phyloP scores from a whole-genome alignment of 345 rosid genomes.

The Linum lewisii region DNA sequence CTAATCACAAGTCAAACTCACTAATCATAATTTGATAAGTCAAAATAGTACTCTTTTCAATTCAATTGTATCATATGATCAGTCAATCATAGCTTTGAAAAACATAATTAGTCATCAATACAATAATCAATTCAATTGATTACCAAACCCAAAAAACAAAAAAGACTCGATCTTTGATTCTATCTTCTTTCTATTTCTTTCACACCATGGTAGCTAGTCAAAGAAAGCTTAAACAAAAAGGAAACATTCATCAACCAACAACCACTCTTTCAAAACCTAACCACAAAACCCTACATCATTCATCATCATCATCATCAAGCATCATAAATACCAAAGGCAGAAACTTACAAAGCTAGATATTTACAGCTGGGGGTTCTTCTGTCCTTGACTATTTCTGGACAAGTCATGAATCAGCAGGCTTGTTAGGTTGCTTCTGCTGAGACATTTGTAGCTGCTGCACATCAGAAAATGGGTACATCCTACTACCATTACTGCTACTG shows the following conservation, averaged over 20 bases:
- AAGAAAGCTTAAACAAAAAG: background rate
- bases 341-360: background rate
- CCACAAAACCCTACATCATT: background rate
- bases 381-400: background rate
- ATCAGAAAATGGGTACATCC: slow-evolving; percentile 14
- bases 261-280: background rate
- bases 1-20: too few species aligned
- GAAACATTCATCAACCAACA: background rate
- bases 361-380: background rate
- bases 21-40: too few species aligned
- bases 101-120: too few species aligned
- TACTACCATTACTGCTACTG: background rate
- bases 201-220: background rate
- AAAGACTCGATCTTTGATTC: background rate
- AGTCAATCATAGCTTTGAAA: too few species aligned
- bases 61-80: too few species aligned
- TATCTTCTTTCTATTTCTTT: background rate
- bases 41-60: too few species aligned
- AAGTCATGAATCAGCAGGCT: slow-evolving; percentile 24
- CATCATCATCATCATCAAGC: background rate
- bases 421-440: slow-evolving; percentile 20
- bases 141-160: background rate
- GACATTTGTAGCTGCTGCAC: slow-evolving; percentile 15
- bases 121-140: background rate
- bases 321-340: background rate